Evolutionary conservation across 2,329 filamentous ascomycete species (phyloP).

Genomic region (Fusarium algeriense): DNA sequence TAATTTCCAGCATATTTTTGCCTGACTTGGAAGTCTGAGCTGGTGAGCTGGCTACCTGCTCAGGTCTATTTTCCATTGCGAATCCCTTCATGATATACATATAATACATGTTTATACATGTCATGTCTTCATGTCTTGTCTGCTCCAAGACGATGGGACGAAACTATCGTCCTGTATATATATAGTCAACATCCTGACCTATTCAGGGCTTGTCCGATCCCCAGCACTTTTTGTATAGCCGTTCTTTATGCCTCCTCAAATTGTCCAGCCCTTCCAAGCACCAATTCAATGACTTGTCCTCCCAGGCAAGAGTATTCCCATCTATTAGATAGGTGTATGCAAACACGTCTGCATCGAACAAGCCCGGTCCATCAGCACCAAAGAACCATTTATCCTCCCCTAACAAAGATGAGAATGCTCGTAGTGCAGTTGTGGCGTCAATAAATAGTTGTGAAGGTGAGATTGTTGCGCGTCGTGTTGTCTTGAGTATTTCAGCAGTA

Average conservation of each 20-base stretch:
- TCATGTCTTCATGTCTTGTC: neutral
- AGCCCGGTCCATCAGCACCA: constrained; percentile 65
- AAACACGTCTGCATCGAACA: constrained; percentile 92
- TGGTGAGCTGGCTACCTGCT: neutral
- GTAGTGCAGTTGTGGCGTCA: constrained; percentile 60
- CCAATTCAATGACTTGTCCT: constrained; percentile 69
- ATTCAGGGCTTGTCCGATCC: constrained; percentile 20
- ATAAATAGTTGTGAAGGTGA: constrained; percentile 55
- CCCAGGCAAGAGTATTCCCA: constrained; percentile 73
- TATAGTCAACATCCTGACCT: neutral
- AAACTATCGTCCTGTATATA: neutral
- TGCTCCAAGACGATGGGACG: neutral
- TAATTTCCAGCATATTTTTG: neutral
- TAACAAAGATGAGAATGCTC: constrained; percentile 60
- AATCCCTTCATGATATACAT: constrained; percentile 20
- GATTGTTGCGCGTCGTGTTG: constrained; percentile 57
- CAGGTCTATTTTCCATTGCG: constrained; percentile 9
- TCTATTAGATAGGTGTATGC: constrained; percentile 88
- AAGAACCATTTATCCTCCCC: constrained; percentile 63
- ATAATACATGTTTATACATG: constrained; percentile 30
- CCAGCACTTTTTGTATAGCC: constrained; percentile 53
- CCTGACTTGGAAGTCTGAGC: neutral
- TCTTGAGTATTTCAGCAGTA: constrained; percentile 77
- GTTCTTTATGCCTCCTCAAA: constrained; percentile 64
- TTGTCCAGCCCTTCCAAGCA: constrained; percentile 69